Percentiles rank a stretch among this genome's conserved stretches.
Conservation (phyloP, 2,329 filamentous ascomycete genomes). For the Aspergillus sp. region DNA sequence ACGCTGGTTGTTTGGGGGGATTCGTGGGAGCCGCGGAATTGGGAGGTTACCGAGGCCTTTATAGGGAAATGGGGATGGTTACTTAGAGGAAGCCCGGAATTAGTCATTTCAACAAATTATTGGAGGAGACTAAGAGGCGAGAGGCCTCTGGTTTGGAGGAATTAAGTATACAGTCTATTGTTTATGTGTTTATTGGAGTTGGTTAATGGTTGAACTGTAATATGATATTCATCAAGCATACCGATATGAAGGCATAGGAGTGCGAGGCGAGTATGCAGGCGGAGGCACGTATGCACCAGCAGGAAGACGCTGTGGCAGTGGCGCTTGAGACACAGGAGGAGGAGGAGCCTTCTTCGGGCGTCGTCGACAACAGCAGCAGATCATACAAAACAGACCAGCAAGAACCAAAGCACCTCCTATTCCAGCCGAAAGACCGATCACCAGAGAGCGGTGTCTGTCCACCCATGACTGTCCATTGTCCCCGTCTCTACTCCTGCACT, state of each 20-base stretch:
- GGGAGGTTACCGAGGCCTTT: conserved; percentile 51
- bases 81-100: conserved; percentile 25
- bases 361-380: conserved; percentile 12
- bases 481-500: neutral
- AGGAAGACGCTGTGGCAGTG: neutral
- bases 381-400: neutral
- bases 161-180: too few species aligned
- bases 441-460: conserved; percentile 6
- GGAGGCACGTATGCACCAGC: neutral
- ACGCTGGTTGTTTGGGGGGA: conserved; percentile 49
- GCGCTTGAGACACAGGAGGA: neutral
- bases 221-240: conserved; percentile 3
- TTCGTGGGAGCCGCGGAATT: conserved; percentile 44
- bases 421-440: conserved; percentile 17
- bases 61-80: conserved; percentile 46
- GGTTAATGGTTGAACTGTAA: neutral
- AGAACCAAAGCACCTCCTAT: conserved; percentile 16
- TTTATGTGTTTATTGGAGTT: too few species aligned
- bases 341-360: neutral
- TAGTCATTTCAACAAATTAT: conserved; percentile 26
- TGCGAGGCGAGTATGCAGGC: neutral
- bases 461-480: conserved; percentile 10
- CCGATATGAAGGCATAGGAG: neutral
- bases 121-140: conserved; percentile 29
- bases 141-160: conserved; percentile 18